Evolutionary conservation across 306 rosid genomes (phyloP).

Genomic region (Lathyrus aphaca): DNA sequence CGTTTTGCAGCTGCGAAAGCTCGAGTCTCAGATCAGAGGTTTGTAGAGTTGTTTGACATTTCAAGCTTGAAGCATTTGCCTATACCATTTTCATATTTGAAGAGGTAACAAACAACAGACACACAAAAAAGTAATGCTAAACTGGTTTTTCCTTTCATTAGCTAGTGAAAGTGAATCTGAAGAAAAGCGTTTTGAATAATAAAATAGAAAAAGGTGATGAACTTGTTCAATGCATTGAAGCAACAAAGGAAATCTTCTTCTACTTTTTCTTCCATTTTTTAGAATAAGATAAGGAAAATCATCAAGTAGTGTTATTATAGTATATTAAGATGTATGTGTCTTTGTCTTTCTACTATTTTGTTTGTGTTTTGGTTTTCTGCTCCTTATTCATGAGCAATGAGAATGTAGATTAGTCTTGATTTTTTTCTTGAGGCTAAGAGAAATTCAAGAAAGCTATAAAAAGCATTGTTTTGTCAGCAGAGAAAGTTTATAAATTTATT

Average conservation of each 20-base stretch:
- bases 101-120: slow-evolving; percentile 50
- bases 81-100: slow-evolving; percentile 63
- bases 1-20: slow-evolving; percentile 98
- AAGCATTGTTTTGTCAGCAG: slow-evolving; percentile 36
- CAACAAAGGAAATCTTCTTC: slow-evolving; percentile 54
- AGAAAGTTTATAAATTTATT: slow-evolving; percentile 35
- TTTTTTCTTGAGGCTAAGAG: slow-evolving; percentile 43
- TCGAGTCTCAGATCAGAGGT: slow-evolving; percentile 93
- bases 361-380: slow-evolving; percentile 29
- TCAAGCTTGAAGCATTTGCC: slow-evolving; percentile 82
- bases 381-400: slow-evolving; percentile 41
- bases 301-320: slow-evolving; percentile 3
- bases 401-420: slow-evolving; percentile 46
- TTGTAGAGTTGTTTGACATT: slow-evolving; percentile 86
- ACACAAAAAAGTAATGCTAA: slow-evolving; percentile 33
- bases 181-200: slow-evolving; percentile 36
- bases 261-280: slow-evolving; percentile 42
- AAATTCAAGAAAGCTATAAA: slow-evolving; percentile 48
- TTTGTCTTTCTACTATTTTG: neutral
- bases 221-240: slow-evolving; percentile 55
- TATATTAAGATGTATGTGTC: slow-evolving; percentile 33
- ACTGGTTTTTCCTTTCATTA: slow-evolving; percentile 46
- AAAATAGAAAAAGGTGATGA: slow-evolving; percentile 59
- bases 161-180: slow-evolving; percentile 44
- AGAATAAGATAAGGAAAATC: slow-evolving; percentile 37